Percentiles rank a stretch among this genome's conserved stretches.
Evolutionary conservation across 805 yeast species (phyloP).

Genomic region (Metschnikowia amazonensis): DNA sequence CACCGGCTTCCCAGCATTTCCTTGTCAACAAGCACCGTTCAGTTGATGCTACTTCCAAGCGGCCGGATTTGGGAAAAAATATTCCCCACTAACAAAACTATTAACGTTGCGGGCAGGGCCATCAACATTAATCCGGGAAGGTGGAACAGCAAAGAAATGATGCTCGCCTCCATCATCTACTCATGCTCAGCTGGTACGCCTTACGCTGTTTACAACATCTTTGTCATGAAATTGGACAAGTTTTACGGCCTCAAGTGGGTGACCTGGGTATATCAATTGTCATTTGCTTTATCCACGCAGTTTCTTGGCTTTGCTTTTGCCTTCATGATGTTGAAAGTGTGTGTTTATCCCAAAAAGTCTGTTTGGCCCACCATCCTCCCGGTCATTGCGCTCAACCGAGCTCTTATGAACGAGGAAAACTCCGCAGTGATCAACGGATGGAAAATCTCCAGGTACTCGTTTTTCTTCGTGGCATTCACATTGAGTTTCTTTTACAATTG

Average conservation of each 20-base stretch:
- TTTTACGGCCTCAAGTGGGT: conserved; percentile 44
- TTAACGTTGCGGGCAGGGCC: conserved; percentile 22
- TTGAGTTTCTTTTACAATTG: conserved; percentile 40
- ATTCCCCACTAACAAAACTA: conserved; percentile 23
- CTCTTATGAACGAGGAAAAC: conserved; percentile 33
- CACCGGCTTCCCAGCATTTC: conserved; percentile 51
- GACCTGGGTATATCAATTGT: conserved; percentile 49
- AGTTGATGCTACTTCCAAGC: conserved; percentile 36
- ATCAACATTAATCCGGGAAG: conserved; percentile 39
- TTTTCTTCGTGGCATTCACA: conserved; percentile 32
- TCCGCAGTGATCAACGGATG: conserved; percentile 31
- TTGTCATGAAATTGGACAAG: conserved; percentile 41
- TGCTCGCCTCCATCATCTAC: conserved; percentile 42
- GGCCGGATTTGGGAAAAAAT: conserved; percentile 39
- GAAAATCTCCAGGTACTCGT: conserved; percentile 40
- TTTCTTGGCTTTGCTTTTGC: conserved; percentile 67
- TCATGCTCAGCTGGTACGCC: conserved; percentile 42
- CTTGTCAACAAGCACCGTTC: conserved; percentile 39
- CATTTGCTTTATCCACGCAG: conserved; percentile 53
- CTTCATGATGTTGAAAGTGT: conserved; percentile 56
- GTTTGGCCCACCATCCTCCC: conserved; percentile 45
- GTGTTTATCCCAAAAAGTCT: conserved; percentile 40
- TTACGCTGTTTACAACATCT: conserved; percentile 39
- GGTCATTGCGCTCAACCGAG: conserved; percentile 40
- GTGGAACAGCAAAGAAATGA: conserved; percentile 45